Evolutionary conservation across 2,329 filamentous ascomycete genomes (phyloP).

Genomic region (Penicillium sp.): DNA sequence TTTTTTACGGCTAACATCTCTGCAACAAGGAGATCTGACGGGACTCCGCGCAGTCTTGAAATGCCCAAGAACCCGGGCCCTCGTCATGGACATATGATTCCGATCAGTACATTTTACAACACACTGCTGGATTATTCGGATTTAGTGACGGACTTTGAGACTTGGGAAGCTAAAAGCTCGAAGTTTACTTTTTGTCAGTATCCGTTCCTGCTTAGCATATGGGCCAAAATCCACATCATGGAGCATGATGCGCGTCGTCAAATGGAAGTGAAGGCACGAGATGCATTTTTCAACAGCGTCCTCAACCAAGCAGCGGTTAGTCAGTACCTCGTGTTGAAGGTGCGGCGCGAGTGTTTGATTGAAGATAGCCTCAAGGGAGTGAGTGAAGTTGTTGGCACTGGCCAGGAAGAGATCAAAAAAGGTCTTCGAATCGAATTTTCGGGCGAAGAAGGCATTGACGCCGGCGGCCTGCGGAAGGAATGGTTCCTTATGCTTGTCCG

Average conservation of each 20-base stretch:
- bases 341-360: constrained; percentile 80
- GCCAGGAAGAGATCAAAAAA: constrained; percentile 85
- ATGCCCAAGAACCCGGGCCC: constrained; percentile 39
- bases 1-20: constrained; percentile 77
- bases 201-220: constrained; percentile 86
- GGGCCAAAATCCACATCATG: constrained; percentile 85
- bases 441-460: constrained; percentile 88
- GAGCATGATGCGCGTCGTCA: constrained; percentile 84
- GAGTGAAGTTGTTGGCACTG: constrained; percentile 76
- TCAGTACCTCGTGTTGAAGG: constrained; percentile 72
- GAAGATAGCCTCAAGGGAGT: constrained; percentile 84
- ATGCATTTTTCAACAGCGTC: constrained; percentile 89
- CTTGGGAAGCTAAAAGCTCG: constrained; percentile 72
- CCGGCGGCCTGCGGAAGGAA: constrained; percentile 84
- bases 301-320: constrained; percentile 70
- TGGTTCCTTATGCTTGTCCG: constrained; percentile 88
- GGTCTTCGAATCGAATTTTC: constrained; percentile 79
- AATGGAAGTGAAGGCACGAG: constrained; percentile 83
- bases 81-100: constrained; percentile 64
- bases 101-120: constrained; percentile 84
- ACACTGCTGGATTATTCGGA: constrained; percentile 83
- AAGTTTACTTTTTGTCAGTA: constrained; percentile 91
- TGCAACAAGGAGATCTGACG: constrained; percentile 38
- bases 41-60: constrained; percentile 17
- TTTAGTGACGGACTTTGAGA: constrained; percentile 78